Evolutionary conservation across 2,329 filamentous ascomycete genomes (phyloP), one percentile per base, ranked within the genome.

Genomic region (Cladosporium sp.): DNA sequence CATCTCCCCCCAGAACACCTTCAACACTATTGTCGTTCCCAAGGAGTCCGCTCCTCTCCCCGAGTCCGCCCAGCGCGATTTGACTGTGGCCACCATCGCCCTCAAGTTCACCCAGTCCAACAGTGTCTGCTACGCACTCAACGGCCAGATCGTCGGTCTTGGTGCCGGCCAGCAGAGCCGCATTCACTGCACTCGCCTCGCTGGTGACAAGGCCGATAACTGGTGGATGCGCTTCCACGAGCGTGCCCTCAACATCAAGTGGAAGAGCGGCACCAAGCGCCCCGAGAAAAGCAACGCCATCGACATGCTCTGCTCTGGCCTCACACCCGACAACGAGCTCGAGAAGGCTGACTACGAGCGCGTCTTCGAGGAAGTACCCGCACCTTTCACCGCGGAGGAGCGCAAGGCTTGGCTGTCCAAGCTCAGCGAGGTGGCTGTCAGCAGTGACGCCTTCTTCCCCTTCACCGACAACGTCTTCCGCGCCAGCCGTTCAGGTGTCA

Each of bases 151-250:
- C 73, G 86, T 99, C 72, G 95, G 95, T 70, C 88, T 99, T 64
- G 95, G 95, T 70, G 95, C 95, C 64, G 95, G 95, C 67, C 95
- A 99, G 81, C 95, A 99, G 82, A 96, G 92, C 68, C 91, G 95
- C 72, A 99, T 99, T 73, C 95, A 99, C 86, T 99, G 95, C 87
- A 99, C 95, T 49, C 90, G 95, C 70, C 88, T 99, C 60, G 95
- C 95, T 13, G 95, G 95, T 67, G 94, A 98, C 84, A 99, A 99
- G 85, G 92, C 93, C 58, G 95, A 99, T 81, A 97, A 96, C 85
- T 98, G 94, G 94, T 99, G 94, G 95, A 91, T 99, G 85, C 91
- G 95, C 75, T 98, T 98, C 88, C 91, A 97, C 83, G 89, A 92
- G 72, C 90, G 92, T 62, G 91, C 95, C 14, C 85, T 98, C 58